These are phyloP conservation scores for Talaromyces sp. DNA, from an alignment of 2,329 filamentous ascomycete genomes.

Conservation along the genomic window DNA sequence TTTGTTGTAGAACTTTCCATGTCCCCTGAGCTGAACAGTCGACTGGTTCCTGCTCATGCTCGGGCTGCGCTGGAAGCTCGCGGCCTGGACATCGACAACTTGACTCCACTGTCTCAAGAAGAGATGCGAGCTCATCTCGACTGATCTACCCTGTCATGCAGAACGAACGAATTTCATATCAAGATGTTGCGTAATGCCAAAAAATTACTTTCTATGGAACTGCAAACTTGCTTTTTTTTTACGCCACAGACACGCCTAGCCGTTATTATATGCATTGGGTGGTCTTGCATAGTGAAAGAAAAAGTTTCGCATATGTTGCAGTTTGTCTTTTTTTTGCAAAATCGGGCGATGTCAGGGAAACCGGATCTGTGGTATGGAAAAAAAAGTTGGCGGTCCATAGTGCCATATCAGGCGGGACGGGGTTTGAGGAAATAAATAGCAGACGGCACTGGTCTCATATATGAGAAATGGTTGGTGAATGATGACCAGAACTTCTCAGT, in stretches of 20 bases:
- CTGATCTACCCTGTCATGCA: constrained; percentile 48
- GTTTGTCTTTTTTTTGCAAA: constrained; percentile 15
- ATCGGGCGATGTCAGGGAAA: constrained; percentile 20
- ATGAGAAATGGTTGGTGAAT: constrained; percentile 9
- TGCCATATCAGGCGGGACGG: constrained; percentile 11
- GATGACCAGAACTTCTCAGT: neutral
- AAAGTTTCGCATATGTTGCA: constrained; percentile 21
- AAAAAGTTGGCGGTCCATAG: constrained; percentile 10
- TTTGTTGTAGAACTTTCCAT: constrained; percentile 80
- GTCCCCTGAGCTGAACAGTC: constrained; percentile 75
- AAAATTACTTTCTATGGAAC: constrained; percentile 12
- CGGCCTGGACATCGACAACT: constrained; percentile 88
- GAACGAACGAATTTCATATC: constrained; percentile 19
- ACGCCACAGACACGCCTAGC: constrained; percentile 20
- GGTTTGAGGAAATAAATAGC: constrained; percentile 13
- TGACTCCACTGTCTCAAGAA: constrained; percentile 83
- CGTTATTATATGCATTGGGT: constrained; percentile 27
- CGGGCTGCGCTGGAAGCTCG: constrained; percentile 66
- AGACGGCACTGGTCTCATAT: constrained; percentile 20
- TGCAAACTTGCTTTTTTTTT: constrained; percentile 23
- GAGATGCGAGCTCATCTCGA: constrained; percentile 98
- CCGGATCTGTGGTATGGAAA: constrained; percentile 15
- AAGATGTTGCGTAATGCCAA: constrained; percentile 28
- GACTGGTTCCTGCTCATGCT: constrained; percentile 81
- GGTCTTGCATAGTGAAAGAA: constrained; percentile 26